phyloP scores from a whole-genome alignment of 768 basidiomycete species.

The Phylloporus rhodoxanthus region DNA sequence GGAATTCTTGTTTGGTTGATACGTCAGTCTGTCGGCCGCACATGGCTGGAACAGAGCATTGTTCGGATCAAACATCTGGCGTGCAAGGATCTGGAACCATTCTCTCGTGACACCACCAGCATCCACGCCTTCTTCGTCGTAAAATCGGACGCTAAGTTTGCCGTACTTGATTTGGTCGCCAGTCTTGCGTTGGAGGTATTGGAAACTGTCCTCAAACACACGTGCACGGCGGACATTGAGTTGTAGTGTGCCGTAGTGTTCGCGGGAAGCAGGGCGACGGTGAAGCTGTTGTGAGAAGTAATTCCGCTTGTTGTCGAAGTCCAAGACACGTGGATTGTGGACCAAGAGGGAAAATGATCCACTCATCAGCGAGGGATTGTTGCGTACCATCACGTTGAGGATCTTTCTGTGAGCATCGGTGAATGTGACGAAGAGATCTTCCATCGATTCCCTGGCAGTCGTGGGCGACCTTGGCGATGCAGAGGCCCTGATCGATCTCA shows the following conservation, averaged over 20 bases:
- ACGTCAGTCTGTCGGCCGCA: slow-evolving; percentile 89
- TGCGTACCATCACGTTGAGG: slow-evolving; percentile 95
- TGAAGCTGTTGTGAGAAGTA: slow-evolving; percentile 92
- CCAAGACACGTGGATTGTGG: slow-evolving; percentile 91
- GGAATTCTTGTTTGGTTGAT: slow-evolving; percentile 92
- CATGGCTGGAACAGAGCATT: slow-evolving; percentile 98
- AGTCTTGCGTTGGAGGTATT: slow-evolving; percentile 78
- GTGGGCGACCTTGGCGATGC: slow-evolving; percentile 65
- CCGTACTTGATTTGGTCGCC: slow-evolving; percentile 98
- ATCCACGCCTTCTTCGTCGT: slow-evolving; percentile 96
- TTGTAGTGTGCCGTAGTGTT: slow-evolving; percentile 78
- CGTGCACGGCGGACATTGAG: slow-evolving; percentile 84
- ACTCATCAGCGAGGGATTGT: slow-evolving; percentile 96
- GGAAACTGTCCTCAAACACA: slow-evolving; percentile 98
- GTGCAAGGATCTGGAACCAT: slow-evolving; percentile 97
- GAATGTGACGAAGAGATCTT: slow-evolving; percentile 88
- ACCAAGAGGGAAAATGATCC: slow-evolving; percentile 96
- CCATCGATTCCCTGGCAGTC: slow-evolving; percentile 71
- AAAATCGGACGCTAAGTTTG: slow-evolving; percentile 93
- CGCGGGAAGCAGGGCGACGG: slow-evolving; percentile 69
- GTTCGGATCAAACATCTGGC: slow-evolving; percentile 99
- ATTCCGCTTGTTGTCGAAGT: slow-evolving; percentile 99
- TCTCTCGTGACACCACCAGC: slow-evolving; percentile 97
- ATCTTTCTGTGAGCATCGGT: slow-evolving; percentile 91
- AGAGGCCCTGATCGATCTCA: slow-evolving; percentile 54